Evolutionary conservation across 2,329 filamentous ascomycete species (phyloP), one percentile per base, ranked within the genome.

Genomic region (Penicillium sp.): DNA sequence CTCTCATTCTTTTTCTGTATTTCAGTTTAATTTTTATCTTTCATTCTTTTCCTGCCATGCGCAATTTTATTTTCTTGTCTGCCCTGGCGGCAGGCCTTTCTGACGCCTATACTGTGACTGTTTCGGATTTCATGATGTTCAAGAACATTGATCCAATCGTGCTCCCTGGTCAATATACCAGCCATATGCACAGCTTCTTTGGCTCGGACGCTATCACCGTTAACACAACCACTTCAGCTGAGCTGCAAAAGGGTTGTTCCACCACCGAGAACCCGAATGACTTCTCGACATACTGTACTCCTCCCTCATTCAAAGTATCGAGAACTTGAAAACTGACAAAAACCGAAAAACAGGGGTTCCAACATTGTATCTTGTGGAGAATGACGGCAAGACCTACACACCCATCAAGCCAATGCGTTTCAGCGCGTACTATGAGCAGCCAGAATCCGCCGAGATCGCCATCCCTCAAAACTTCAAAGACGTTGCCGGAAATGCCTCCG

Each of bases 141-240:
- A 63, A 63, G 38, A 63, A 63, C 46, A 60, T 63, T 14, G 60
- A 63, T 18, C 48, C 59, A 2, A 53, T 63, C 18, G 51, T 63
- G 2, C 16, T 53, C 4, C 60, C 58, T 2, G 60, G 59, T 1
- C 31, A 55, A 16, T 63, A 63, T 46, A 57, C 42, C 1, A 56
- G 52, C 34, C 60, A 63, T 38, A 63, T 63, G 58, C 60, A 63
- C 52, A 61, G 55, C 51, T 61, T 63, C 49, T 63, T 63, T 24
- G 60, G 60, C 5, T 53, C 44, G 18, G 60, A 63, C 39, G 58
- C 60, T 2, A 53, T 63, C 27, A 61, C 47, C 14, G 38, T 46
- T 14, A 59, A 49, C 24, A 61, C 56, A 0, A 47, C 49, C 9
- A 61, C 56, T n/a, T 54, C 60, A 8, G 56, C 49, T 9, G 60